These are phyloP conservation scores for Stereocaulon alpinum DNA, from an alignment of 495 filamentous ascomycete genomes.

Conservation along the genomic window DNA sequence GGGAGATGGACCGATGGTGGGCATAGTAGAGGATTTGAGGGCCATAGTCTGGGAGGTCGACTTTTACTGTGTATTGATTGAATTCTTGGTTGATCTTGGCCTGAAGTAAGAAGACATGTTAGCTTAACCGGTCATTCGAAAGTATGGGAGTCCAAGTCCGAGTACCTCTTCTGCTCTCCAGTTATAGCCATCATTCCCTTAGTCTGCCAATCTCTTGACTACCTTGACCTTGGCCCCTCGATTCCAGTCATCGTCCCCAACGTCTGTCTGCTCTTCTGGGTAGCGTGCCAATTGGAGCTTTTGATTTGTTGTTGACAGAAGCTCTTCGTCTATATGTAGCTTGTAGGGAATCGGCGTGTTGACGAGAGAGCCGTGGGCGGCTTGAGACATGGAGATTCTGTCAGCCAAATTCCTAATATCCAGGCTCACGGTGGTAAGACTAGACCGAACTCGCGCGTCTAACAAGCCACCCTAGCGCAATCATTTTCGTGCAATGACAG, in stretches of 20 bases:
- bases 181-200: constrained; percentile 40
- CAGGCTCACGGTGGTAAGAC: too few species aligned
- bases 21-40: constrained; percentile 17
- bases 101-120: not conserved
- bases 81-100: constrained; percentile 17
- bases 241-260: constrained; percentile 27
- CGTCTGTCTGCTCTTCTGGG: constrained; percentile 21
- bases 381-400: not conserved
- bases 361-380: not conserved
- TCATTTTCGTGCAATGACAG: too few species aligned
- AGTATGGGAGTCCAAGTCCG: not conserved
- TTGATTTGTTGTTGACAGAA: constrained; percentile 17
- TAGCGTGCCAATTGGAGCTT: constrained; percentile 22
- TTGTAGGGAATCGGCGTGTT: constrained; percentile 19
- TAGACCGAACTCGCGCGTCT: too few species aligned
- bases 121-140: not conserved
- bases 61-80: constrained; percentile 16
- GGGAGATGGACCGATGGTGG: constrained; percentile 18
- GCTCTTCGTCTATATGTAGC: constrained; percentile 19
- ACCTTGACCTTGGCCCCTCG: constrained; percentile 41
- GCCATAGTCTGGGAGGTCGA: constrained; percentile 17
- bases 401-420: too few species aligned
- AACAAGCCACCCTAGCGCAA: too few species aligned
- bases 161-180: constrained; percentile 27
- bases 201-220: constrained; percentile 38